Conservation (phyloP, 2,329 filamentous ascomycete species). For the Aspergillus sojae region DNA sequence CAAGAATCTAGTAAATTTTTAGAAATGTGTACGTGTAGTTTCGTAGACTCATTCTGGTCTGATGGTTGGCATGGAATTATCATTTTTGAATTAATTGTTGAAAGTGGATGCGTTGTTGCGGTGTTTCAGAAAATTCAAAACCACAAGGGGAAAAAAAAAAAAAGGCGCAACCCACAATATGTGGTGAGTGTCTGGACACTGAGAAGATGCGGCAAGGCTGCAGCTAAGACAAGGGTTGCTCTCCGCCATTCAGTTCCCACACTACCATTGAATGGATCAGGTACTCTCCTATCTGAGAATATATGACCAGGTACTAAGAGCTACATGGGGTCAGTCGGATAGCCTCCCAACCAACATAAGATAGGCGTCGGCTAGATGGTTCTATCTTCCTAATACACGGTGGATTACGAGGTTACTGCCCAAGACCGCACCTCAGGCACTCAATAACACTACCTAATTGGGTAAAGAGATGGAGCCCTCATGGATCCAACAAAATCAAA, state of each 20-base stretch:
- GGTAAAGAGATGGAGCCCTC: background rate
- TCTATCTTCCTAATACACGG: background rate
- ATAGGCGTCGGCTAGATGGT: constrained; percentile 2
- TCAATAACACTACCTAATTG: background rate
- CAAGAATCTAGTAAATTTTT: background rate
- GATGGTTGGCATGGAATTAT: background rate
- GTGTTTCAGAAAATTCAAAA: constrained; percentile 14
- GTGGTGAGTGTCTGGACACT: constrained; percentile 1
- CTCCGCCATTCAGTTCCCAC: constrained; percentile 16
- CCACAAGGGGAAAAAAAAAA: background rate
- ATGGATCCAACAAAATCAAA: background rate
- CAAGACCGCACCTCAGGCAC: background rate
- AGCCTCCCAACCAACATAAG: too few species aligned
- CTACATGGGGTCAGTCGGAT: background rate
- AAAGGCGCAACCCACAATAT: background rate
- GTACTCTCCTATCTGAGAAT: background rate
- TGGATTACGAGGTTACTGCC: background rate
- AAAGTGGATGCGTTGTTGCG: constrained; percentile 3
- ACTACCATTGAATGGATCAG: background rate
- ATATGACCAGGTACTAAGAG: background rate
- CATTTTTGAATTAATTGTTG: background rate
- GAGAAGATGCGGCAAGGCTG: constrained; percentile 17
- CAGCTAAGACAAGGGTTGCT: constrained; percentile 18
- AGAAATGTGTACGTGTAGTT: background rate
- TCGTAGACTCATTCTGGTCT: background rate